These are phyloP conservation scores for Ceratocystis albifundus DNA, from an alignment of 2,329 filamentous ascomycete species.

Conservation along the genomic window DNA sequence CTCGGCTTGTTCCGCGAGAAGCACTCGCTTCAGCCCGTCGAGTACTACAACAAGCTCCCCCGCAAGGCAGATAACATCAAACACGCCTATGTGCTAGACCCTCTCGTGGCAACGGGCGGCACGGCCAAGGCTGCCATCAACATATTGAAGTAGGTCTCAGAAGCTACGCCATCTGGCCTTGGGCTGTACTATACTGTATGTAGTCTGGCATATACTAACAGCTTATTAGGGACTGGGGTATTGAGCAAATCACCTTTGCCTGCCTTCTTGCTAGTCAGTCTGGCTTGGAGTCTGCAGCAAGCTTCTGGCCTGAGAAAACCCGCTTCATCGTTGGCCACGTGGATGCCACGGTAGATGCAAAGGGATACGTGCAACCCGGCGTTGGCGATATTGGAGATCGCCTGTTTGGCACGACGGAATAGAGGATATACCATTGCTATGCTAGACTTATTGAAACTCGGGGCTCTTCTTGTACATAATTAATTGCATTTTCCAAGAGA, in stretches of 20 bases:
- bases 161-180: slow-evolving; percentile 25
- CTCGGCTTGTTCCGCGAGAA: slow-evolving; percentile 90
- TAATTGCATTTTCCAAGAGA: neutral
- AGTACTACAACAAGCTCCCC: slow-evolving; percentile 96
- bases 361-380: slow-evolving; percentile 83
- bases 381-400: slow-evolving; percentile 85
- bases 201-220: neutral
- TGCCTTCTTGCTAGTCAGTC: slow-evolving; percentile 59
- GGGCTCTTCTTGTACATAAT: slow-evolving; percentile 20
- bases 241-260: slow-evolving; percentile 66
- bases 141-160: slow-evolving; percentile 43
- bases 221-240: slow-evolving; percentile 61
- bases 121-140: slow-evolving; percentile 85
- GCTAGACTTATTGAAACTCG: neutral
- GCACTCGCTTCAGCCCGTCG: slow-evolving; percentile 73
- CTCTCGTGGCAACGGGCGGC: slow-evolving; percentile 85
- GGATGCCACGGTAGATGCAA: slow-evolving; percentile 60
- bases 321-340: slow-evolving; percentile 75
- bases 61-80: slow-evolving; percentile 43
- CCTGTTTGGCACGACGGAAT: slow-evolving; percentile 44
- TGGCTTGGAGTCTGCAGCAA: slow-evolving; percentile 60
- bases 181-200: too few species aligned
- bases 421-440: slow-evolving; percentile 1
- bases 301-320: slow-evolving; percentile 64
- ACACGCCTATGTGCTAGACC: slow-evolving; percentile 77